phyloP scores from a whole-genome alignment of 805 yeast genomes.

The Metschnikowia vanudenii region DNA sequence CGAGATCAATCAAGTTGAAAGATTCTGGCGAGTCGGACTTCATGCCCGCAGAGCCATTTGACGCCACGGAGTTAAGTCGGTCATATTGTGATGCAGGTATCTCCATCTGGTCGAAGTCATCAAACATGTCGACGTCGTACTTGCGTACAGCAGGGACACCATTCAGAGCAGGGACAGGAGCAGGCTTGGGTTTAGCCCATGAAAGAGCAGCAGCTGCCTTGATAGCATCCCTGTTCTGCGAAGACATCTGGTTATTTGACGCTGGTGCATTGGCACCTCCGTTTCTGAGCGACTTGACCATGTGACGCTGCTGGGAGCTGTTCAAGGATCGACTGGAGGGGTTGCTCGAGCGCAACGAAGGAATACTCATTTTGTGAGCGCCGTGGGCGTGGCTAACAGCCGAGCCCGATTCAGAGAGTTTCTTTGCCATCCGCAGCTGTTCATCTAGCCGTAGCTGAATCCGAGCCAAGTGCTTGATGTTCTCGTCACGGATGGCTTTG shows the following conservation, averaged over 20 bases:
- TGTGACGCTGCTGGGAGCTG: slow-evolving; percentile 21
- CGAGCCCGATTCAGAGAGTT: slow-evolving; percentile 4
- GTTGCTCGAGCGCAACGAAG: slow-evolving; percentile 24
- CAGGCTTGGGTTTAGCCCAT: slow-evolving; percentile 15
- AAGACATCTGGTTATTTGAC: slow-evolving; percentile 11
- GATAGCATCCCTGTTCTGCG: slow-evolving; percentile 23
- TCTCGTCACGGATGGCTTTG: slow-evolving; percentile 40
- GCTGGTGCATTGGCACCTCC: background rate
- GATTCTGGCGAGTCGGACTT: slow-evolving; percentile 20
- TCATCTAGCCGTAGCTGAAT: slow-evolving; percentile 43
- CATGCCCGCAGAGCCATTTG: slow-evolving; percentile 7
- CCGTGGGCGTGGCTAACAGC: background rate
- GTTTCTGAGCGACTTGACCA: slow-evolving; percentile 24
- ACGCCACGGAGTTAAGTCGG: slow-evolving; percentile 20
- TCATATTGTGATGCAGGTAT: slow-evolving; percentile 27
- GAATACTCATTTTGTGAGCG: slow-evolving; percentile 24
- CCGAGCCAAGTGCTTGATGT: slow-evolving; percentile 41
- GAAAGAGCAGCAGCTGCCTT: slow-evolving; percentile 19
- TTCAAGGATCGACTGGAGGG: slow-evolving; percentile 16
- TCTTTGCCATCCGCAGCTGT: slow-evolving; percentile 15
- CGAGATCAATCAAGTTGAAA: slow-evolving; percentile 72
- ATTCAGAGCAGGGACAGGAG: slow-evolving; percentile 1
- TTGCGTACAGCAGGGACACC: slow-evolving; percentile 1
- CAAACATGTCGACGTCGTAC: slow-evolving; percentile 28
- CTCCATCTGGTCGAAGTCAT: slow-evolving; percentile 41